A percentile compares a stretch with the other conserved stretches of the same genome.
phyloP scores from a whole-genome alignment of 495 filamentous ascomycete genomes.

The Penicillium cinerascens region DNA sequence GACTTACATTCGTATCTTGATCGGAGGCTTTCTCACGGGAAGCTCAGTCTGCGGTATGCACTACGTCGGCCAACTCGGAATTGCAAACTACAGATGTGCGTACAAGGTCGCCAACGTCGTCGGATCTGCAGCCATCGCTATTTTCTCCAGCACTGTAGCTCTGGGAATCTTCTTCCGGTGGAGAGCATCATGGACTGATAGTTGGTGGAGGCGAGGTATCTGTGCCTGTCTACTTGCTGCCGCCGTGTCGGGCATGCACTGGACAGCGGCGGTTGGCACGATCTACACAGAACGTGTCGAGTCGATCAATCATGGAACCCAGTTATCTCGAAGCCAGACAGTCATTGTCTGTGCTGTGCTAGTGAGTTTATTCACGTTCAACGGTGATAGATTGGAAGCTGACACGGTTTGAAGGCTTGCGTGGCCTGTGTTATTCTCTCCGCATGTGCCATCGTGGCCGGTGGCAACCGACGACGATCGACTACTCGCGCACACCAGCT shows the following conservation, averaged over 20 bases:
- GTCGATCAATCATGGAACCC: slow-evolving; percentile 22
- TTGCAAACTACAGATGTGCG: slow-evolving; percentile 66
- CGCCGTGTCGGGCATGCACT: slow-evolving; percentile 86
- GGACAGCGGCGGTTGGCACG: slow-evolving; percentile 74
- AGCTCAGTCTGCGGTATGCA: slow-evolving; percentile 83
- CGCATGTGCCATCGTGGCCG: slow-evolving; percentile 53
- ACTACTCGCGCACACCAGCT: slow-evolving; percentile 71
- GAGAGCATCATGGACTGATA: slow-evolving; percentile 72
- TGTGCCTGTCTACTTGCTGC: slow-evolving; percentile 65
- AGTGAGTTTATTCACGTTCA: slow-evolving; percentile 37
- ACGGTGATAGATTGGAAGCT: neutral
- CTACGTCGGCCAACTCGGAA: slow-evolving; percentile 80
- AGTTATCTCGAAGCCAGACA: slow-evolving; percentile 52
- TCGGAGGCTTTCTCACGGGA: slow-evolving; percentile 66
- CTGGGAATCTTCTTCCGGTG: slow-evolving; percentile 75
- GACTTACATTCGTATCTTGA: slow-evolving; percentile 52
- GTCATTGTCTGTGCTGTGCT: slow-evolving; percentile 64
- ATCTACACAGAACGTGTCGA: slow-evolving; percentile 49
- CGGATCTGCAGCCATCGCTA: slow-evolving; percentile 68
- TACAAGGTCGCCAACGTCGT: slow-evolving; percentile 59
- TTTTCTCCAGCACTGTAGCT: slow-evolving; percentile 62
- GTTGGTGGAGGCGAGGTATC: slow-evolving; percentile 66
- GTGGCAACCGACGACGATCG: slow-evolving; percentile 51
- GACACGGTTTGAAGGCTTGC: slow-evolving; percentile 41
- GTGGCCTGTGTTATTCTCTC: slow-evolving; percentile 57